Evolutionary conservation across 305 asterid genomes (phyloP).

Genomic region (Fraxinus baroniana): DNA sequence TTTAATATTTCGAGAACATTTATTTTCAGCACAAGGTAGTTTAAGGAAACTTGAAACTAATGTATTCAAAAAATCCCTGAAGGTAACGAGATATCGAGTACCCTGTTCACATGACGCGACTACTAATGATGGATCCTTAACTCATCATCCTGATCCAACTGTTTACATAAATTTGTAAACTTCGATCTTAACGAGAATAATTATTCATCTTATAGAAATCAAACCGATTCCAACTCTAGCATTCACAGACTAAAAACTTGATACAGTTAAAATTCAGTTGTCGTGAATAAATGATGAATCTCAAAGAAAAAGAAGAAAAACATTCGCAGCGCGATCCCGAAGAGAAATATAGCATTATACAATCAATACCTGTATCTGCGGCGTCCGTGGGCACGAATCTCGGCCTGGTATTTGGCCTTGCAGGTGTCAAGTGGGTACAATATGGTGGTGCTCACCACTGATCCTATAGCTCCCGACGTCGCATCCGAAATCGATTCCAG

Average conservation of each 20-base stretch:
- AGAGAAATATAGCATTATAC: neutral
- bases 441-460: constrained; percentile 44
- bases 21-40: neutral
- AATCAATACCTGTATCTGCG: constrained; percentile 39
- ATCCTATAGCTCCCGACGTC: constrained; percentile 48
- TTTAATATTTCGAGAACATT: neutral
- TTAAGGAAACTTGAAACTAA: neutral
- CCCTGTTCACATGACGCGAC: neutral
- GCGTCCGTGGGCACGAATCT: constrained; percentile 41
- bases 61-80: neutral
- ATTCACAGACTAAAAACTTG: neutral
- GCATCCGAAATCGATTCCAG: constrained; percentile 46
- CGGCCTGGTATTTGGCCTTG: constrained; percentile 52
- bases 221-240: neutral
- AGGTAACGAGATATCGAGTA: neutral
- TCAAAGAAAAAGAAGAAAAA: constrained; percentile 10
- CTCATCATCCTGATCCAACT: neutral
- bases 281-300: neutral
- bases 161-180: neutral
- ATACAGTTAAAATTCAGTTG: neutral
- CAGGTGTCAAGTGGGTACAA: constrained; percentile 54
- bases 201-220: neutral
- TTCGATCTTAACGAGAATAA: neutral
- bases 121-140: neutral
- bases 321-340: neutral